These are phyloP conservation scores for Phytophthora meadii DNA, from an alignment of 352 stramenopile species.

Conservation along the genomic window DNA sequence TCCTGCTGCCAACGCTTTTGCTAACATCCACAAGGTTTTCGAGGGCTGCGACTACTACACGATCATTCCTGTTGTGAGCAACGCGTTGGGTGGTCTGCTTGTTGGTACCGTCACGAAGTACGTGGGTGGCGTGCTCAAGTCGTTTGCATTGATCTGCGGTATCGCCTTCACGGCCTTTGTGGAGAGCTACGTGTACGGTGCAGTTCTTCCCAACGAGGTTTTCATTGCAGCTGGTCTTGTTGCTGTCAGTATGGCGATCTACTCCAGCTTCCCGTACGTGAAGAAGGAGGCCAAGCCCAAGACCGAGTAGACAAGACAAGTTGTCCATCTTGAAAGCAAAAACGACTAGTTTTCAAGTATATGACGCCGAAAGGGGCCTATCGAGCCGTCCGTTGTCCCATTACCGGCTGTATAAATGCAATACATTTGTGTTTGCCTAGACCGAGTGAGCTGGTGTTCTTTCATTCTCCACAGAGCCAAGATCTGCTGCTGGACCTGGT, in stretches of 20 bases:
- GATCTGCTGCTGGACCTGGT: no score
- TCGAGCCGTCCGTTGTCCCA: no score
- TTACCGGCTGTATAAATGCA: no score
- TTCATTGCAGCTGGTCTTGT: conserved; percentile 79
- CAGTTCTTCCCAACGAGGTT: conserved; percentile 64
- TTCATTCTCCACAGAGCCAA: no score
- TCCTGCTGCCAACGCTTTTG: conserved; percentile 26
- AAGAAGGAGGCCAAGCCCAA: conserved; percentile 41
- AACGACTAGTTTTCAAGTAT: conserved; percentile 3
- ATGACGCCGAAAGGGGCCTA: conserved; percentile 4
- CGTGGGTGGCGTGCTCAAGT: conserved; percentile 91
- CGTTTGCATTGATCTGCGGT: conserved; percentile 87
- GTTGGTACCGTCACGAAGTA: conserved; percentile 91
- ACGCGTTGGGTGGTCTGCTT: conserved; percentile 82
- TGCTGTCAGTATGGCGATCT: conserved; percentile 71
- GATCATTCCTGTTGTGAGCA: conserved; percentile 81
- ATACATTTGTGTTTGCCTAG: no score
- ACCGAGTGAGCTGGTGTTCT: no score
- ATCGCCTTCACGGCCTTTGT: conserved; percentile 89
- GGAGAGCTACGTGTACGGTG: conserved; percentile 76
- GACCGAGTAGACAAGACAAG: conserved; percentile 33
- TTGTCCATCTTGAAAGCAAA: neutral
- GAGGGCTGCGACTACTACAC: conserved; percentile 80
- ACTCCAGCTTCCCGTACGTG: conserved; percentile 77
- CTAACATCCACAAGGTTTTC: conserved; percentile 48